Evolutionary conservation across 2,329 filamentous ascomycete genomes (phyloP).

Genomic region (Fusarium brevicatenulatum): DNA sequence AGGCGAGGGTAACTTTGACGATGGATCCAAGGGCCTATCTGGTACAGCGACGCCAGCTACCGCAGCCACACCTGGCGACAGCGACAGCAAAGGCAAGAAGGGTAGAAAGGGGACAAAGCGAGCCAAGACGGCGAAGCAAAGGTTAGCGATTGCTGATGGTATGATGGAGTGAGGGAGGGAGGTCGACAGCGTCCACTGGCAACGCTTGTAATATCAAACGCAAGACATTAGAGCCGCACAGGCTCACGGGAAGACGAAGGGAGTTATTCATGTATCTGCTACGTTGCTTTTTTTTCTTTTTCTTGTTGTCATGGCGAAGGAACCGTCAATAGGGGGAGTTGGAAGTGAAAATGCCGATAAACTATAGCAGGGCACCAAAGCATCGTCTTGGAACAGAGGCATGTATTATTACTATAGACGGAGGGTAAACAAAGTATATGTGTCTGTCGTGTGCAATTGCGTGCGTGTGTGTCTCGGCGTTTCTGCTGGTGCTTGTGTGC

Average conservation of each 20-base stretch:
- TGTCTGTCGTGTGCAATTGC: not conserved
- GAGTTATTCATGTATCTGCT: constrained; percentile 32
- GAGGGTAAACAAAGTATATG: constrained; percentile 21
- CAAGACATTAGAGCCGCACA: constrained; percentile 21
- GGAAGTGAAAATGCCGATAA: constrained; percentile 37
- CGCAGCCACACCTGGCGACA: constrained; percentile 81
- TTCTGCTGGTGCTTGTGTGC: not conserved
- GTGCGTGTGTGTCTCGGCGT: not conserved
- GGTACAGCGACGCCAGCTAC: constrained; percentile 80
- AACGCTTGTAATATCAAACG: constrained; percentile 40
- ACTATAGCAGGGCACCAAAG: constrained; percentile 23
- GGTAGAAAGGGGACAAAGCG: constrained; percentile 65
- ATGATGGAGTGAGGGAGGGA: constrained; percentile 46
- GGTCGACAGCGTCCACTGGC: not conserved
- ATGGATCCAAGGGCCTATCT: constrained; percentile 72
- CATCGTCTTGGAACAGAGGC: constrained; percentile 12
- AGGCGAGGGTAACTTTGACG: constrained; percentile 98
- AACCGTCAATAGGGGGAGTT: constrained; percentile 31
- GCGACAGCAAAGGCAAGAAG: constrained; percentile 61
- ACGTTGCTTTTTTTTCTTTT: constrained; percentile 10
- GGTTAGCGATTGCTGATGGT: constrained; percentile 74
- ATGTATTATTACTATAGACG: constrained; percentile 47
- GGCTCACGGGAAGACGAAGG: constrained; percentile 29
- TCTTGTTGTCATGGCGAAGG: constrained; percentile 17
- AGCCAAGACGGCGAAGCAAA: constrained; percentile 75